These are phyloP conservation scores for Neurospora tetrasperma DNA, from an alignment of 495 filamentous ascomycete species.

Conservation along the genomic window DNA sequence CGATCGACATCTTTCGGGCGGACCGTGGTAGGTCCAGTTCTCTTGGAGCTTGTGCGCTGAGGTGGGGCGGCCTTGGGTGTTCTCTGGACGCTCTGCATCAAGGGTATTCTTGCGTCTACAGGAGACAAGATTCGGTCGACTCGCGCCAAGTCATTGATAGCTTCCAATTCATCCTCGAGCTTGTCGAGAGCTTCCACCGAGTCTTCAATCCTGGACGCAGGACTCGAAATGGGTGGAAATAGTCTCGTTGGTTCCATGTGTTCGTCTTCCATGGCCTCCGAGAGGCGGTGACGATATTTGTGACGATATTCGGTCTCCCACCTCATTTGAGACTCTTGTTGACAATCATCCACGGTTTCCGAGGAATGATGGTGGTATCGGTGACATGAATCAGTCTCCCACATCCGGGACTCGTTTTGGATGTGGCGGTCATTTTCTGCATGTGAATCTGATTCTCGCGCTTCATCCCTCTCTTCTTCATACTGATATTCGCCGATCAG, in stretches of 20 bases:
- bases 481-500: not conserved
- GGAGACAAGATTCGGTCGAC: slow-evolving; percentile 29
- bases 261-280: not conserved
- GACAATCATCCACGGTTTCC: not conserved
- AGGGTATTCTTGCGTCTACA: slow-evolving; percentile 8
- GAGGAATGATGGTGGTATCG: not conserved
- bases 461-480: not conserved
- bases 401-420: not conserved
- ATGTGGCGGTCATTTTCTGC: not conserved
- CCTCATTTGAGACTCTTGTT: not conserved
- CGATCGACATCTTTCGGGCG: slow-evolving; percentile 18
- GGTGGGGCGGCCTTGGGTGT: slow-evolving; percentile 3
- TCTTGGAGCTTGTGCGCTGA: slow-evolving; percentile 13
- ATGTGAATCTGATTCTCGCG: not conserved
- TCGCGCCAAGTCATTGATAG: slow-evolving; percentile 32
- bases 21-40: slow-evolving; percentile 9
- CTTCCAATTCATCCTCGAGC: slow-evolving; percentile 57
- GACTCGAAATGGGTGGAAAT: slow-evolving; percentile 24
- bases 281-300: not conserved
- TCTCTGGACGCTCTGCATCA: not conserved
- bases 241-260: not conserved
- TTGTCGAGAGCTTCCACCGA: slow-evolving; percentile 58
- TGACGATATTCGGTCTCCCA: not conserved
- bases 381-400: not conserved
- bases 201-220: slow-evolving; percentile 51